Evolutionary conservation across 2,329 filamentous ascomycete genomes (phyloP), one percentile per base, ranked within the genome.

Genomic region (Colletotrichum tofieldiae): DNA sequence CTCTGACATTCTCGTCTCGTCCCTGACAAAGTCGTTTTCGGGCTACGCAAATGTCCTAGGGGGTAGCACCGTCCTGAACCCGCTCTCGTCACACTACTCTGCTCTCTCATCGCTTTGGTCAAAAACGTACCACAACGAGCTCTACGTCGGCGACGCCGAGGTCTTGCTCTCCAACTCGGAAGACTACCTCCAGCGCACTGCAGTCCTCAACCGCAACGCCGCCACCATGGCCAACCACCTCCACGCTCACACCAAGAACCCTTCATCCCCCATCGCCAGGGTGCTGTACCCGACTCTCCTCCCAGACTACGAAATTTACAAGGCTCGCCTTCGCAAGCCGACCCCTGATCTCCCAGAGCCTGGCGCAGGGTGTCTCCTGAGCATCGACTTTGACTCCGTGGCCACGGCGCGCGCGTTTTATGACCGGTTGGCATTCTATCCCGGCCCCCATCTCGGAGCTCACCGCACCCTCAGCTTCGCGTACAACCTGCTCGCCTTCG

Each of bases 11-110:
- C 72, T 91, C 39, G 74, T 88, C 20, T 86, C 86, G 0, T 87
- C 84, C 32, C 81, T 90, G 20, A 90, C 88, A n/a, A 91, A 91
- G 78, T 84, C 84, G 1, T 91, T 92, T 76, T 88, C 81, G 72
- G 90, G 90, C 20, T 85, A 85, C 71, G 84, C 87, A 29, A 84
- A 91, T 75, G 85, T 87, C 59, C 86, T 90, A 81, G 88, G 81
- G 43, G 89, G 86, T n/a, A 85, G 84, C 62, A 75, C 84, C 23
- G 82, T 86, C 51, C 80, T 90, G 51, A 88, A 88, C 75, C 87
- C 87, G 0, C 75, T 81, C 4, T 87, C 85, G 0, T 73, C 77
- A 2, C 79, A 83, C 65, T 85, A 88, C 75, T 7, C 72, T 3
- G 69, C 77, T 26, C 79, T 90, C 12, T 79, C 79, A 61, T n/a